Percentiles rank a stretch among this genome's conserved stretches.
These are phyloP conservation scores for Paecilomyces variotii DNA, from an alignment of 2,329 filamentous ascomycete species.

Conservation along the genomic window DNA sequence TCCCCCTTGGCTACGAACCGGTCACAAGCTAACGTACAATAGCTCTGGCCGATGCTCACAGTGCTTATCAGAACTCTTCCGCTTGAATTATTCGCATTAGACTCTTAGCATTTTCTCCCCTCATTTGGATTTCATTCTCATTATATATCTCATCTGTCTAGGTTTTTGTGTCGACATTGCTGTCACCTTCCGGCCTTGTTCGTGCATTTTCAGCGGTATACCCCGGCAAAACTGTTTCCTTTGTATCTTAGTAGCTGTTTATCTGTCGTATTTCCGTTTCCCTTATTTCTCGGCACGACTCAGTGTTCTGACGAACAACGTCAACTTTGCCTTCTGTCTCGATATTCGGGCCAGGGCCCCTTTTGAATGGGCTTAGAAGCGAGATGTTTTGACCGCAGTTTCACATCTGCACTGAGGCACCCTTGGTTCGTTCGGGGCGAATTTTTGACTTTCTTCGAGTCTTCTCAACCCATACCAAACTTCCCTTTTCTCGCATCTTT, in stretches of 20 bases:
- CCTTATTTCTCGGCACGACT: slow-evolving; percentile 1
- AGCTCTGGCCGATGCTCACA: slow-evolving; percentile 38
- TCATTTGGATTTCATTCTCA: background rate
- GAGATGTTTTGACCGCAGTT: background rate
- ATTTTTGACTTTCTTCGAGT: background rate
- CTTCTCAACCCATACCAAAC: background rate
- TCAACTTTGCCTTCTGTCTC: slow-evolving; percentile 2
- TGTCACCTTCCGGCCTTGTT: slow-evolving; percentile 1
- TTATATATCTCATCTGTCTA: background rate
- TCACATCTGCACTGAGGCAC: background rate
- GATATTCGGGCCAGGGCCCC: background rate
- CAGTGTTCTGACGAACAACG: slow-evolving; percentile 9
- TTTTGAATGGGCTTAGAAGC: background rate
- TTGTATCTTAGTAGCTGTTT: slow-evolving; percentile 12
- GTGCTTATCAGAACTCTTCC: slow-evolving; percentile 16
- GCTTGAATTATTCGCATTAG: background rate
- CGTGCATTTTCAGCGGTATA: slow-evolving; percentile 25
- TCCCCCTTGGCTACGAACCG: background rate
- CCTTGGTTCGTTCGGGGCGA: background rate
- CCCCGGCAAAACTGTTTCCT: slow-evolving; percentile 19
- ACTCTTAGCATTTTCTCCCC: background rate
- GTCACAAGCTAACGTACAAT: slow-evolving; percentile 8
- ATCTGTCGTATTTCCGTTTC: slow-evolving; percentile 5
- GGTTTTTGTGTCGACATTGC: background rate
- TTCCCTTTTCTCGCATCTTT: background rate